Conservation (phyloP, 257 asterid species). For the Ehretia macrophylla region DNA sequence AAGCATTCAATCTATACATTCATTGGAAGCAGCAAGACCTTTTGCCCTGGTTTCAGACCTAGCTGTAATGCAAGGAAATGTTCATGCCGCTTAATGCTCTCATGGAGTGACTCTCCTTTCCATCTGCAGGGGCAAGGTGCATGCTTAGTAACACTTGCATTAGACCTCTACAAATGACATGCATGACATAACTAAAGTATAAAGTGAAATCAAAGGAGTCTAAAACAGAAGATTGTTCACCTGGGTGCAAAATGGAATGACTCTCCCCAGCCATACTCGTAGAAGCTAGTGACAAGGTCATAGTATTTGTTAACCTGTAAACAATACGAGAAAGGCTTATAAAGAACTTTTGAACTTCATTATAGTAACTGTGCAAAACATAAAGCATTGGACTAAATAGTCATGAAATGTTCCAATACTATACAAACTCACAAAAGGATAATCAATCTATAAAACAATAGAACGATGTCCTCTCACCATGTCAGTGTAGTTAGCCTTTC, state of each 20-base stretch:
- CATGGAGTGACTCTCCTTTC: conserved; percentile 90
- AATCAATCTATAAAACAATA: too few species aligned
- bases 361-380: too few species aligned
- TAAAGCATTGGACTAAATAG: too few species aligned
- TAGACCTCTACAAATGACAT: too few species aligned
- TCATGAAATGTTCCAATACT: too few species aligned
- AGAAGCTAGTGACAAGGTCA: conserved; percentile 97
- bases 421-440: too few species aligned
- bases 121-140: conserved; percentile 41
- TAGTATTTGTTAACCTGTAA: conserved; percentile 91
- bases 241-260: conserved; percentile 98
- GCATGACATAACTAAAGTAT: too few species aligned
- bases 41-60: conserved; percentile 79
- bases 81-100: conserved; percentile 91
- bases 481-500: conserved; percentile 86
- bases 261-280: conserved; percentile 99
- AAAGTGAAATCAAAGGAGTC: too few species aligned
- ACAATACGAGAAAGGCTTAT: too few species aligned
- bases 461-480: conserved; percentile 45
- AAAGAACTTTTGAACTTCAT: too few species aligned
- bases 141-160: too few species aligned
- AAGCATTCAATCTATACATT: too few species aligned
- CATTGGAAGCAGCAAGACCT: conserved; percentile 32
- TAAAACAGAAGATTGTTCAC: conserved; percentile 17
- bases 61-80: conserved; percentile 94